Evolutionary conservation across 176 grass and related monocot species (phyloP), one percentile per base, ranked within the genome.

Genomic region (Paspalum notatum): DNA sequence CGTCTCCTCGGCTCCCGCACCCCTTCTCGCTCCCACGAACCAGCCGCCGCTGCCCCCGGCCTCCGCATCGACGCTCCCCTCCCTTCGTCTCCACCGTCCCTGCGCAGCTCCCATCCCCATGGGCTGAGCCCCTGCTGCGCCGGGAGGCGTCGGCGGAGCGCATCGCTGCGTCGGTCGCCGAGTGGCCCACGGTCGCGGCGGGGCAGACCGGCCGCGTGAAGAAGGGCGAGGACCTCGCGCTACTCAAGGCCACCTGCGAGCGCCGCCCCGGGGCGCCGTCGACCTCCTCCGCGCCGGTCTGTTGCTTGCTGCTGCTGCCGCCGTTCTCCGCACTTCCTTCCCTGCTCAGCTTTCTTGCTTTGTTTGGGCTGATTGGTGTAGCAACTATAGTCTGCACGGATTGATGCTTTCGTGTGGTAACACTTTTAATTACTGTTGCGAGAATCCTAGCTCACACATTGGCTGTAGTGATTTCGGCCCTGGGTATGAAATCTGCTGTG

Each of bases 141-240:
- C 64, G 86, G 18, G 90, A 80, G 62, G 73, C 81, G 16, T 65
- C 85, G 16, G 82, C 78, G 44, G 84, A 86, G 89, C 72, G 68
- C 20, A n/a, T n/a, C n/a, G n/a, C n/a, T n/a, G n/a, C n/a, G n/a
- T n/a, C n/a, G n/a, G 56, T 9, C 20, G 46, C 7, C 14, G 59
- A 20, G 17, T 25, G 43, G 57, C 74, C 80, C 10, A 20, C 32
- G 1, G 72, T 89, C 42, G 87, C 57, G 0, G 77, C 72, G 57
- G 82, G 65, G 16, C 87, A 89, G 87, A 83, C 87, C 3, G 55
- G 67, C 0, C 86, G 90, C 50, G 90, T 88, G 15, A 97, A 93
- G 91, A 97, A 97, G 78, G 94, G 94, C 5, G 94, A 93, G 87
- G 94, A 97, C 84, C 75, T 87, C 58, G 90, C 89, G 32, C 75